Percentiles rank a stretch among this genome's conserved stretches.
phyloP scores from a whole-genome alignment of 2,329 filamentous ascomycete species.

The Sclerotinia spermophila region DNA sequence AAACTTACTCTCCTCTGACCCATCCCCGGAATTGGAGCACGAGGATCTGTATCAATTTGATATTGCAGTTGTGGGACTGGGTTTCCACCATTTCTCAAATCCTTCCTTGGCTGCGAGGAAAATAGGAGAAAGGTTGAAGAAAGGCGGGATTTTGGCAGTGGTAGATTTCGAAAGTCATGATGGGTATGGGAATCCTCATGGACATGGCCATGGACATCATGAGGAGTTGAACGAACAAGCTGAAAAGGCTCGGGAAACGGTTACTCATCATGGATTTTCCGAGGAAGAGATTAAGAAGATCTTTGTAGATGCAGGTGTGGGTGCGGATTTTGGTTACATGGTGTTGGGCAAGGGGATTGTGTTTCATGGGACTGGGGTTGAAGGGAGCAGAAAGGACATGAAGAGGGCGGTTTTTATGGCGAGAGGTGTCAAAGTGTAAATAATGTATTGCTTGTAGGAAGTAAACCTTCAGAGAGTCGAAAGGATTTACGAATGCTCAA shows the following conservation, averaged over 20 bases:
- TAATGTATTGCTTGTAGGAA: background rate
- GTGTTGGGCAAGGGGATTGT: conserved; percentile 33
- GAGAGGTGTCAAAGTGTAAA: conserved; percentile 22
- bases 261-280: conserved; percentile 65
- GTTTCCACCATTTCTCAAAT: conserved; percentile 66
- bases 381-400: conserved; percentile 18
- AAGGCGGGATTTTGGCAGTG: conserved; percentile 64
- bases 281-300: conserved; percentile 55
- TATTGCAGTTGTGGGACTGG: conserved; percentile 58
- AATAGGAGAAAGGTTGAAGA: conserved; percentile 58
- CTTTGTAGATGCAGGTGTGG: conserved; percentile 61
- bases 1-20: conserved; percentile 46
- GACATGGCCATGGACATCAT: conserved; percentile 25
- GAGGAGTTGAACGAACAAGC: conserved; percentile 11
- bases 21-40: background rate
- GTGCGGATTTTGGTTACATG: conserved; percentile 52
- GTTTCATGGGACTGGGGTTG: conserved; percentile 21
- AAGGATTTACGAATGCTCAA: fast-evolving
- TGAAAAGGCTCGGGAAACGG: conserved; percentile 46
- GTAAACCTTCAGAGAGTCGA: background rate
- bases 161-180: conserved; percentile 62
- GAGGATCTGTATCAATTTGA: conserved; percentile 66
- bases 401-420: conserved; percentile 30
- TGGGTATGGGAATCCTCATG: conserved; percentile 25
- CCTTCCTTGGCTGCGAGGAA: conserved; percentile 55